Evolutionary conservation across 2,329 filamentous ascomycete genomes (phyloP), one percentile per base, ranked within the genome.

Genomic region (Exserohilum rostratum): DNA sequence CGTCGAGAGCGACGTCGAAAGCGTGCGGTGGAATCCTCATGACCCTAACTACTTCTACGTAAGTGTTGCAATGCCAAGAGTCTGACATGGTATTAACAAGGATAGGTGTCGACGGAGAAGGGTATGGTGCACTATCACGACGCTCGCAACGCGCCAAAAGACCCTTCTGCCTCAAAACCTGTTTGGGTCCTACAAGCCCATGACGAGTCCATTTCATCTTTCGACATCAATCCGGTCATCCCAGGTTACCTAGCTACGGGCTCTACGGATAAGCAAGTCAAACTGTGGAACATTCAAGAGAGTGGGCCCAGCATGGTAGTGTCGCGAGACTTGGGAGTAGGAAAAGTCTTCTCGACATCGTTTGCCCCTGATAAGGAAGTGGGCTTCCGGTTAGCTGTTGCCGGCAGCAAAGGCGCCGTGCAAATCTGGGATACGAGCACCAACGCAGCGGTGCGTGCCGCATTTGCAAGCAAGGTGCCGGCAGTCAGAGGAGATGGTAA

Each of bases 401-500:
- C 93, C 6, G 95, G 95, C 50, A 98, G 93, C 81, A 96, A 96
- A 79, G 95, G 95, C 40, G 85, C 86, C 31, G 87, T 98, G 71
- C 90, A 96, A 74, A 87, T 99, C 48, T 99, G 95, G 95, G 93
- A 98, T 76, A 97, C 95, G 18, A 88, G 91, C 74, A 99, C 95
- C 53, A 99, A 99, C 74, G 86, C 85, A 12, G 89, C 90, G 22
- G 91, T 99, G 29, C 86, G 95, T 54, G 85, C 89, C 60, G 88
- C 89, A 1, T 99, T 99, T 78, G 91, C 90, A 31, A 85, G 80
- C 68, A 87, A 86, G 53, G 82, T 93, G 53, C 72, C 85, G 31
- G 78, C 81, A 58, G 77, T 81, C 6, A 85, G 85, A 44, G 86
- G 82, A 13, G 84, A 86, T 42, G 85, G 87, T 20, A 79, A 83